Conservation (phyloP, 495 filamentous ascomycete genomes). For the Aspergillus cavernicola region DNA sequence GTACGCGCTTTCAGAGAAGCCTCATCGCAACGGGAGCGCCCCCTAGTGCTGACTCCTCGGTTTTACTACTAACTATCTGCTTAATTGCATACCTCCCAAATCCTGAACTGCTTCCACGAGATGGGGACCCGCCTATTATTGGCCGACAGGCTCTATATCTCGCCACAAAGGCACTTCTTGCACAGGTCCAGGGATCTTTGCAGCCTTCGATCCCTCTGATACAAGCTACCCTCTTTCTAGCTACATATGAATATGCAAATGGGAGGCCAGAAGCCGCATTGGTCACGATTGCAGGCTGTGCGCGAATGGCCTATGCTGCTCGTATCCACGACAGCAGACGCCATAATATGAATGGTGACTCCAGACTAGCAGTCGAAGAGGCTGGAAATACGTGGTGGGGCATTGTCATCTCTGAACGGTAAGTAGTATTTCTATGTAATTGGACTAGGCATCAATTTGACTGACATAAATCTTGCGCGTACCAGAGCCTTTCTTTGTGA, state of each 20-base stretch:
- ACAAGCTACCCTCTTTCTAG: constrained; percentile 34
- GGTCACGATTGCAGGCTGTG: constrained; percentile 28
- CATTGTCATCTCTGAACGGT: constrained; percentile 28
- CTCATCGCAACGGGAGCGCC: constrained; percentile 16
- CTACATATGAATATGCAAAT: constrained; percentile 28
- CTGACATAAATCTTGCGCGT: not conserved
- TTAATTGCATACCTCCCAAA: constrained; percentile 25
- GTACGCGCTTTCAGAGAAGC: constrained; percentile 25
- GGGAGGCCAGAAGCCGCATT: constrained; percentile 27
- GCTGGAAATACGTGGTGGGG: constrained; percentile 36
- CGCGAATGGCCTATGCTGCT: constrained; percentile 24
- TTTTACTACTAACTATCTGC: constrained; percentile 33
- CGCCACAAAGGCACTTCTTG: constrained; percentile 30
- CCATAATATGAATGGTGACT: not conserved
- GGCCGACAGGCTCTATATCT: constrained; percentile 30
- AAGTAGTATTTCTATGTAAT: not conserved
- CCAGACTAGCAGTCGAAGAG: constrained; percentile 17
- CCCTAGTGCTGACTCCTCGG: constrained; percentile 26
- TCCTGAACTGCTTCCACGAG: not conserved
- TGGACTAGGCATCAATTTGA: not conserved
- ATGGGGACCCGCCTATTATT: not conserved
- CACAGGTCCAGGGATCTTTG: constrained; percentile 29
- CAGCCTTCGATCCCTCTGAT: constrained; percentile 28
- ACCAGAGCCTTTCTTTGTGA: constrained; percentile 10
- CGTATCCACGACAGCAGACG: constrained; percentile 15